phyloP scores from a whole-genome alignment of 176 grass and related monocot genomes.

The Phyllostachys edulis region DNA sequence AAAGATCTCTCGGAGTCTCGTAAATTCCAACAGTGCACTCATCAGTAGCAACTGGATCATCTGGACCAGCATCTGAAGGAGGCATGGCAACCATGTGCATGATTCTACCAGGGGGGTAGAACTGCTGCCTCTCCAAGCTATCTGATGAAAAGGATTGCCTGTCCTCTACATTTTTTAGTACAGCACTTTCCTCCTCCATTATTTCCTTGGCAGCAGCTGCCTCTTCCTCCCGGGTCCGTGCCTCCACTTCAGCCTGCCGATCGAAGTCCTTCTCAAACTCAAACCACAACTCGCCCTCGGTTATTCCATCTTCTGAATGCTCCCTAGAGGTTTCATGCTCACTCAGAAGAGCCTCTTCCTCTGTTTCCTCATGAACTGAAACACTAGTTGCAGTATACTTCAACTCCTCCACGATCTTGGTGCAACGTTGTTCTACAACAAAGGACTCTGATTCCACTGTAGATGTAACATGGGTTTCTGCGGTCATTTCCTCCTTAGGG shows the following conservation, averaged over 20 bases:
- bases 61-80: constrained; percentile 37
- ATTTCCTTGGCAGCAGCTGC: constrained; percentile 63
- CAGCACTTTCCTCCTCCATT: constrained; percentile 56
- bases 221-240: constrained; percentile 52
- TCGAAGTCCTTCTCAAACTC: constrained; percentile 82
- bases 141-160: constrained; percentile 54
- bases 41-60: constrained; percentile 38
- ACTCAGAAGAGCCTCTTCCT: constrained; percentile 67
- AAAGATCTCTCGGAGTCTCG: constrained; percentile 72
- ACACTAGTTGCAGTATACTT: constrained; percentile 50
- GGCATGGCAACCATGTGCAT: constrained; percentile 95
- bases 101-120: constrained; percentile 92
- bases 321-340: constrained; percentile 49
- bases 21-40: constrained; percentile 77
- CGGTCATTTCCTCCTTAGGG: constrained; percentile 49
- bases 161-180: constrained; percentile 49
- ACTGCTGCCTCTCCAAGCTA: constrained; percentile 63
- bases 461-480: constrained; percentile 44
- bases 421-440: constrained; percentile 44
- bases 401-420: constrained; percentile 46
- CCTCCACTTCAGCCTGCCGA: constrained; percentile 48
- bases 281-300: constrained; percentile 76
- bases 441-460: constrained; percentile 49
- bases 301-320: constrained; percentile 59
- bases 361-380: constrained; percentile 65